Evolutionary conservation across 345 rosid species (phyloP).

Genomic region (Salix suchowensis): DNA sequence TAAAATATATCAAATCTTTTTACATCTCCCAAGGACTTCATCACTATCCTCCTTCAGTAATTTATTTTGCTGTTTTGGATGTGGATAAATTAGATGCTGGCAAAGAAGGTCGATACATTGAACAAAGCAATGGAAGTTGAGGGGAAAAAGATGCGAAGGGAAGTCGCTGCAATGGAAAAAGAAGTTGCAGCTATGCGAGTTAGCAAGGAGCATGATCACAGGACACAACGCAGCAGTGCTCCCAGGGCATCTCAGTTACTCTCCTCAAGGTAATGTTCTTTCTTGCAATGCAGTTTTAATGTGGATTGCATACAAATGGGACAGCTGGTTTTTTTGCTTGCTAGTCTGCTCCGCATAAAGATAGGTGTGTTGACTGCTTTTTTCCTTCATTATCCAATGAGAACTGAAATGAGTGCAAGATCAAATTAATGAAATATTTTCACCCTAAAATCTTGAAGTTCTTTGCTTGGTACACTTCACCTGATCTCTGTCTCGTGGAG

Average conservation of each 20-base stretch:
- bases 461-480: background rate
- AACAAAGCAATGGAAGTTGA: conserved; percentile 98
- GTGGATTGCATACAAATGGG: background rate
- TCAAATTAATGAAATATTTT: background rate
- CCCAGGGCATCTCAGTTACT: conserved; percentile 28
- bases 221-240: conserved; percentile 40
- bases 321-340: background rate
- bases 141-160: conserved; percentile 97
- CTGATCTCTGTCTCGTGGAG: background rate
- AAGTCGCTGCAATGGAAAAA: conserved; percentile 96
- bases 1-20: background rate
- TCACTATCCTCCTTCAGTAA: background rate
- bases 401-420: background rate
- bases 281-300: background rate
- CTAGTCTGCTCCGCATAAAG: background rate
- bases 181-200: conserved; percentile 97
- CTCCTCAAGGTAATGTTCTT: conserved; percentile 30
- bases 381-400: background rate
- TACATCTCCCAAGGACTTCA: background rate
- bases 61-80: conserved; percentile 19
- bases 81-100: conserved; percentile 63
- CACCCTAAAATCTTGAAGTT: background rate
- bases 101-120: conserved; percentile 93
- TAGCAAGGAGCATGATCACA: conserved; percentile 75
- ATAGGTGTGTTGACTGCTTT: background rate